phyloP scores from a whole-genome alignment of 345 rosid genomes.

The Gossypium anomalum region DNA sequence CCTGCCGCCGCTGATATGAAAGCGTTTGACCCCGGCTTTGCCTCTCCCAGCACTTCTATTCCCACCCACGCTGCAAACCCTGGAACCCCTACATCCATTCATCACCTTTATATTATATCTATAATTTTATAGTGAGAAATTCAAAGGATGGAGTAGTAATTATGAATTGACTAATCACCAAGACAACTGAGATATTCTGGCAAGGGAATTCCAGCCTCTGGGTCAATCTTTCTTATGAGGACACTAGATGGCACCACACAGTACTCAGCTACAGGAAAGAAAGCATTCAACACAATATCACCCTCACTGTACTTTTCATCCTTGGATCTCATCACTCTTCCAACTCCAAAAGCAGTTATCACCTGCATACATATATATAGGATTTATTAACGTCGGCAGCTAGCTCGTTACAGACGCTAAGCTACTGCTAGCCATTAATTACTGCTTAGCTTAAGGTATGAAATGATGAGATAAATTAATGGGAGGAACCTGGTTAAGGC shows the following conservation, averaged over 20 bases:
- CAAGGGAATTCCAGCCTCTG: slow-evolving; percentile 15
- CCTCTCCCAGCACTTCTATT: slow-evolving; percentile 35
- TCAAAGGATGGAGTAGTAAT: background rate
- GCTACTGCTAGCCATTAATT: no score
- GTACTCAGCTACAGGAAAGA: slow-evolving; percentile 29
- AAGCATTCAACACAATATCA: slow-evolving; percentile 21
- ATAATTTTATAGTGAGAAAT: background rate
- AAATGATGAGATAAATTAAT: background rate
- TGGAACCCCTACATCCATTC: slow-evolving; percentile 15
- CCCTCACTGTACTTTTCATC: slow-evolving; percentile 24
- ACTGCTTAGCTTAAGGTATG: background rate
- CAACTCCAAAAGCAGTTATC: slow-evolving; percentile 29
- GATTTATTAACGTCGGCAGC: no score
- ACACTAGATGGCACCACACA: slow-evolving; percentile 23
- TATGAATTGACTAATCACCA: slow-evolving; percentile 15
- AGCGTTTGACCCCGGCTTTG: slow-evolving; percentile 31
- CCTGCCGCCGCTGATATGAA: slow-evolving; percentile 52
- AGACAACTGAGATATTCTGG: slow-evolving; percentile 32
- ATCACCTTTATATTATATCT: no score
- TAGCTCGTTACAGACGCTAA: no score
- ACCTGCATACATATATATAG: slow-evolving; percentile 14
- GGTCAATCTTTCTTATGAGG: slow-evolving; percentile 22
- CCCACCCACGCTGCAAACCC: slow-evolving; percentile 52
- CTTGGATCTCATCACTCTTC: slow-evolving; percentile 32
- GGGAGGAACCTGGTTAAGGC: slow-evolving; percentile 28